phyloP scores from a whole-genome alignment of 352 stramenopile species.

The Pseudoperonospora humuli region DNA sequence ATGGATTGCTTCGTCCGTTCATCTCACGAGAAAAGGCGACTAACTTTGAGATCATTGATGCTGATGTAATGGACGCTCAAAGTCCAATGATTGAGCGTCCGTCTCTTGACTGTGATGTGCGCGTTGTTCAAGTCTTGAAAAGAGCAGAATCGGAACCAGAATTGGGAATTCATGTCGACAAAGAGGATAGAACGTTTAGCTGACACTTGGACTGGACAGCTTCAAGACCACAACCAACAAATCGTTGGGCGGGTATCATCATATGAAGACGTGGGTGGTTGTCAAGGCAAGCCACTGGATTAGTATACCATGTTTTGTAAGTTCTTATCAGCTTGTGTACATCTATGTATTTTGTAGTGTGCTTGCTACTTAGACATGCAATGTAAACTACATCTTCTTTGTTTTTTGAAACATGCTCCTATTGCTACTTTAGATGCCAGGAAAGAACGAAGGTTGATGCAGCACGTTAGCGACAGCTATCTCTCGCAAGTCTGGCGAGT shows the following conservation, averaged over 20 bases:
- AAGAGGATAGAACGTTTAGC: conserved; percentile 6
- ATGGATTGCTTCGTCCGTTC: conserved; percentile 57
- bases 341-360: background rate
- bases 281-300: conserved; percentile 7
- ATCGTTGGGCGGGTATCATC: conserved; percentile 7
- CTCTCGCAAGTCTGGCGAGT: too few relatives aligned
- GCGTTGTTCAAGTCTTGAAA: conserved; percentile 1
- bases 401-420: too few relatives aligned
- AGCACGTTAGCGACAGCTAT: too few relatives aligned
- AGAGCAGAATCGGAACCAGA: conserved; percentile 16
- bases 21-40: conserved; percentile 46
- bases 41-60: conserved; percentile 55
- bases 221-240: background rate
- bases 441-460: too few relatives aligned
- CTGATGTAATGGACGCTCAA: conserved; percentile 38
- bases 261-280: conserved; percentile 1
- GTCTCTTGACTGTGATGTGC: conserved; percentile 2
- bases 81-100: conserved; percentile 25
- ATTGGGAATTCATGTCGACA: conserved; percentile 4
- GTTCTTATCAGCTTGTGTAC: conserved; percentile 4
- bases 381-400: too few relatives aligned
- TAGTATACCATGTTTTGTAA: conserved; percentile 16
- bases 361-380: too few relatives aligned
- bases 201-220: conserved; percentile 6
- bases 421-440: too few relatives aligned